Evolutionary conservation across 2,329 filamentous ascomycete species (phyloP).

Genomic region (Amphichorda felina): DNA sequence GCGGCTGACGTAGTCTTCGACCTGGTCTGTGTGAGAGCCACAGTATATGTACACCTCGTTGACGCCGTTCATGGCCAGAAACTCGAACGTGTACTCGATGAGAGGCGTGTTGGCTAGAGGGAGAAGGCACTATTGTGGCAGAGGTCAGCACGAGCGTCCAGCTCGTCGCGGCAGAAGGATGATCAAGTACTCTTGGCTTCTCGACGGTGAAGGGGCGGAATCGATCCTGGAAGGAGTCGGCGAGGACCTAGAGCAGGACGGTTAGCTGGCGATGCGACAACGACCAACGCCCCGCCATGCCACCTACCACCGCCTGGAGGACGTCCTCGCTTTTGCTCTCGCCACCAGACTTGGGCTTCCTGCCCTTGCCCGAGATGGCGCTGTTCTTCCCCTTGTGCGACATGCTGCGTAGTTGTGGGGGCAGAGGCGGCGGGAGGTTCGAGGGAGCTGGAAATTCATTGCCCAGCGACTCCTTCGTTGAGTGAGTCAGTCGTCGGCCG

Average conservation of each 20-base stretch:
- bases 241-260: conserved; percentile 52
- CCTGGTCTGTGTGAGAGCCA: conserved; percentile 72
- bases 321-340: conserved; percentile 47
- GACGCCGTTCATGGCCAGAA: conserved; percentile 90
- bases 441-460: too few species aligned
- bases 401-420: conserved; percentile 18
- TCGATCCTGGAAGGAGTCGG: conserved; percentile 88
- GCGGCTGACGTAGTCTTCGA: conserved; percentile 74
- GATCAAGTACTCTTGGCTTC: conserved; percentile 63
- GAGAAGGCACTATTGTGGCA: conserved; percentile 60
- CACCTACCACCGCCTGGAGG: conserved; percentile 42
- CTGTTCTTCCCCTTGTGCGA: conserved; percentile 31
- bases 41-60: conserved; percentile 90
- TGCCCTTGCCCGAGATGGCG: conserved; percentile 31
- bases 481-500: too few species aligned
- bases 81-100: conserved; percentile 96
- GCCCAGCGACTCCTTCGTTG: too few species aligned
- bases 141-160: conserved; percentile 7
- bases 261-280: conserved; percentile 7
- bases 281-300: conserved; percentile 13
- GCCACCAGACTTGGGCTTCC: conserved; percentile 38
- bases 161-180: background rate
- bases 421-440: too few species aligned
- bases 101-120: conserved; percentile 87
- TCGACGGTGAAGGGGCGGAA: conserved; percentile 86